These are phyloP conservation scores for Wickerhamiella kazuoi DNA, from an alignment of 805 yeast species.

Conservation along the genomic window DNA sequence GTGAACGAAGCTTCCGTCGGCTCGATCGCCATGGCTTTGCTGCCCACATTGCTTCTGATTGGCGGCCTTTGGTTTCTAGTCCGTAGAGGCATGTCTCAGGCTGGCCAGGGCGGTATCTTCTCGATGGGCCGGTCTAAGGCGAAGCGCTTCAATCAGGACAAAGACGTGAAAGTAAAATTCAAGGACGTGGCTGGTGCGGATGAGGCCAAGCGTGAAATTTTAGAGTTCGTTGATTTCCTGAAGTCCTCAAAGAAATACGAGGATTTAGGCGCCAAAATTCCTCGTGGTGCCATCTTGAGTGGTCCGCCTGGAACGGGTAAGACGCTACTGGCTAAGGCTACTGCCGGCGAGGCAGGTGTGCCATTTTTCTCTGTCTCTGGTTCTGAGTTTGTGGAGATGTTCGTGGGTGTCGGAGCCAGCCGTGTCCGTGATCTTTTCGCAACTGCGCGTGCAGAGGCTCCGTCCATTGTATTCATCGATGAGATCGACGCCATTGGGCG, in stretches of 20 bases:
- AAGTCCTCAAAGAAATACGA: constrained; percentile 84
- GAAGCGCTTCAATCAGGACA: constrained; percentile 76
- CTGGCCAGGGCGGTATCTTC: constrained; percentile 65
- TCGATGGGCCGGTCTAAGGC: constrained; percentile 84
- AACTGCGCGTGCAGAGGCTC: constrained; percentile 86
- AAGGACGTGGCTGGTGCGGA: constrained; percentile 94
- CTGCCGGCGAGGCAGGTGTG: constrained; percentile 98
- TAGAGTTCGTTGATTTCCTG: constrained; percentile 92
- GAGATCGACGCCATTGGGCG: constrained; percentile 99
- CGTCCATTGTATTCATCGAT: constrained; percentile 90
- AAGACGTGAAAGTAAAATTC: constrained; percentile 74
- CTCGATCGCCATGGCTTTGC: constrained; percentile 47
- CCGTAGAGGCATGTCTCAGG: constrained; percentile 38
- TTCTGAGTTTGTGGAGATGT: constrained; percentile 96
- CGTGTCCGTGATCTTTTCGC: constrained; percentile 90
- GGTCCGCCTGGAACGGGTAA: constrained; percentile 99
- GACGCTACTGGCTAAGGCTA: constrained; percentile 89
- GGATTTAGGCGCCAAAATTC: constrained; percentile 87
- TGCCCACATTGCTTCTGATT: constrained; percentile 79
- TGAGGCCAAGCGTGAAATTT: constrained; percentile 92
- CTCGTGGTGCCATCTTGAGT: constrained; percentile 91
- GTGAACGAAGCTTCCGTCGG: constrained; percentile 50
- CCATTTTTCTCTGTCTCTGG: constrained; percentile 94
- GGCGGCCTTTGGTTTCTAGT: constrained; percentile 80
- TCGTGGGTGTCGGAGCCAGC: constrained; percentile 97